Evolutionary conservation across 768 basidiomycete species (phyloP), one percentile per base, ranked within the genome.

Genomic region (Termitomyces titanicus): DNA sequence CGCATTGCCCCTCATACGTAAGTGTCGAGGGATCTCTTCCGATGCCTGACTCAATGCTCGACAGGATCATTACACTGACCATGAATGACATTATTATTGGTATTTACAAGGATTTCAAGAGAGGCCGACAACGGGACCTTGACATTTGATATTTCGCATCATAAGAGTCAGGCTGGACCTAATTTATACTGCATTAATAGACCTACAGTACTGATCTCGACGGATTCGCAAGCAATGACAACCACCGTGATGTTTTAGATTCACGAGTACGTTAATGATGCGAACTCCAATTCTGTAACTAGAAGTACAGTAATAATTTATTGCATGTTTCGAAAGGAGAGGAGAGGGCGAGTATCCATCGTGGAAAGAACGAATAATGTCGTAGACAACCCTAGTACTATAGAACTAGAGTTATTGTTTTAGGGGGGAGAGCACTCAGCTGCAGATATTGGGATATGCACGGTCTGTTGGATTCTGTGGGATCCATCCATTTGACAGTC

Each of bases 1-100:
- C 82, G 94, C 35, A 96, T 96, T 65, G 90, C 89, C 15, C 95
- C 94, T 31, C 92, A 94, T 69, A 94, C 94, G 88, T 89, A 65
- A 71, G 84, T 63, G 12, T 15, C 17, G n/a, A 3, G 15, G 10
- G 6, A 10, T 18, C 17, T 50, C 48, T 47, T 37, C 48, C 34
- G 12, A 37, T 53, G 5, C 3, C 53, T 34, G 29, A 43, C 9
- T 34, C 11, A 24, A 52, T 17, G 22, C 5, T 43, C 27, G 22
- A 31, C 31, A 94, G 90, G 47, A 92, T 98, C 60, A 83, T 97
- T 57, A 98, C 95, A 1, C 76, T 98, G 44, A 95, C 94, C 2
- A 83, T 87, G 54, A 94, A 96, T 72, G 90, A 92, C 63, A 70
- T 92, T 53, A 88, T 92, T 56, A 72, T 84, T 52, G 77, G 81